Conservation (phyloP, 2,329 filamentous ascomycete genomes). For the Teratosphaeria viscida region DNA sequence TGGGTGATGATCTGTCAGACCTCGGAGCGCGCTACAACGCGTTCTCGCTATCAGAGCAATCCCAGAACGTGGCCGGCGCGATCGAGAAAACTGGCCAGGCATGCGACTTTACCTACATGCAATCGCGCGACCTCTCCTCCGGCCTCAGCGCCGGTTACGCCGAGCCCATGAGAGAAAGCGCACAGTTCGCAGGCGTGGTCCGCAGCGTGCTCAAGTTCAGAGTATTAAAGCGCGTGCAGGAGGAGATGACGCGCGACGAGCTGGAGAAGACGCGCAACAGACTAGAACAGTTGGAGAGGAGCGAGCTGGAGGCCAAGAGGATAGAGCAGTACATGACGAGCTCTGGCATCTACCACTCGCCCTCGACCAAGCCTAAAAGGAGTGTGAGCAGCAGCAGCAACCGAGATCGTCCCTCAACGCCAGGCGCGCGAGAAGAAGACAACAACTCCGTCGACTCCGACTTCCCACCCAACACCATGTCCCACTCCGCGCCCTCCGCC, state of each 20-base stretch:
- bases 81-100: slow-evolving; percentile 94
- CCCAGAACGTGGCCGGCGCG: slow-evolving; percentile 75
- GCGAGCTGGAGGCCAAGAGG: slow-evolving; percentile 82
- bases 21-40: slow-evolving; percentile 93
- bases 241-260: slow-evolving; percentile 94
- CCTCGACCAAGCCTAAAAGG: slow-evolving; percentile 34
- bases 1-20: slow-evolving; percentile 83
- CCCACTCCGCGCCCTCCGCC: slow-evolving; percentile 39
- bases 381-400: slow-evolving; percentile 23
- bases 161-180: slow-evolving; percentile 94
- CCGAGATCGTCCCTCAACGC: slow-evolving; percentile 12
- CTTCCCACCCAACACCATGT: slow-evolving; percentile 70
- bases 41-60: slow-evolving; percentile 89
- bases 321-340: slow-evolving; percentile 86
- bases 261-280: slow-evolving; percentile 74
- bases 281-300: slow-evolving; percentile 82
- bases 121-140: slow-evolving; percentile 80
- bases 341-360: slow-evolving; percentile 47
- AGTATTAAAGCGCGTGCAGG: slow-evolving; percentile 86
- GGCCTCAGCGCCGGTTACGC: slow-evolving; percentile 89
- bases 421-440: slow-evolving; percentile 35
- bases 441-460: slow-evolving; percentile 90
- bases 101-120: slow-evolving; percentile 90
- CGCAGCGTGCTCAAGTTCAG: slow-evolving; percentile 79
- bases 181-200: slow-evolving; percentile 93